Evolutionary conservation across 768 basidiomycete species (phyloP).

Genomic region (Boletus fagicola): DNA sequence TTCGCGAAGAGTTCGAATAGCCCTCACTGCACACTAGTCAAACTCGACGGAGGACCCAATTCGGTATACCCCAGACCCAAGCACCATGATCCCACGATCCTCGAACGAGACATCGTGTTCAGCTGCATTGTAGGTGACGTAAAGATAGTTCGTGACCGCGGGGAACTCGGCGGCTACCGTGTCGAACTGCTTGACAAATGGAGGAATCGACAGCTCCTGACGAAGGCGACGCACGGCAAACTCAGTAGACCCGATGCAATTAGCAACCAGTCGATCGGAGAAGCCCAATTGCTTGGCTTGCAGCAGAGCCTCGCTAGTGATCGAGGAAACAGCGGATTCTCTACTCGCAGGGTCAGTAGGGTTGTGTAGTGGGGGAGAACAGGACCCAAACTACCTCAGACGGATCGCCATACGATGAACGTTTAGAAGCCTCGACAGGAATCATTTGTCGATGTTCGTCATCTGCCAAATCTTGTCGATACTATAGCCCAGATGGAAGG

Average conservation of each 20-base stretch:
- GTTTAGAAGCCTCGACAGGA: conserved; percentile 83
- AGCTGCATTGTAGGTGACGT: conserved; percentile 95
- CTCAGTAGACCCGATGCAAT: conserved; percentile 83
- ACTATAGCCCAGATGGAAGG: conserved; percentile 88
- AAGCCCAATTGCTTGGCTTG: conserved; percentile 94
- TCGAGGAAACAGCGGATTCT: conserved; percentile 58
- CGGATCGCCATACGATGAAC: conserved; percentile 78
- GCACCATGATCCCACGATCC: conserved; percentile 94
- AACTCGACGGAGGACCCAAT: conserved; percentile 99
- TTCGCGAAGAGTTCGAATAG: conserved; percentile 94
- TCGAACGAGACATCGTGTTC: conserved; percentile 89
- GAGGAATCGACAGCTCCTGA: conserved; percentile 76
- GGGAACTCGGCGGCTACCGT: conserved; percentile 99
- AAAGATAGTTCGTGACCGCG: conserved; percentile 97
- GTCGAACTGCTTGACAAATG: conserved; percentile 98
- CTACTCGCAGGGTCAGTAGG: conserved; percentile 36
- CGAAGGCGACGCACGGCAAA: conserved; percentile 89
- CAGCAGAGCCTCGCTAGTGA: conserved; percentile 61
- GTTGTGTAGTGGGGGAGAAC: not conserved
- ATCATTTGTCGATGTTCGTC: conserved; percentile 99
- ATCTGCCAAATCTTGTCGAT: conserved; percentile 97
- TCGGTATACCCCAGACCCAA: conserved; percentile 97
- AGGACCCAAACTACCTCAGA: conserved; percentile 54
- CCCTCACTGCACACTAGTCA: conserved; percentile 99
- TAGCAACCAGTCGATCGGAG: conserved; percentile 88